Evolutionary conservation across 1,284 basidiomycete species (phyloP), one percentile per base, ranked within the genome.

Genomic region (Blastosporella zonata): DNA sequence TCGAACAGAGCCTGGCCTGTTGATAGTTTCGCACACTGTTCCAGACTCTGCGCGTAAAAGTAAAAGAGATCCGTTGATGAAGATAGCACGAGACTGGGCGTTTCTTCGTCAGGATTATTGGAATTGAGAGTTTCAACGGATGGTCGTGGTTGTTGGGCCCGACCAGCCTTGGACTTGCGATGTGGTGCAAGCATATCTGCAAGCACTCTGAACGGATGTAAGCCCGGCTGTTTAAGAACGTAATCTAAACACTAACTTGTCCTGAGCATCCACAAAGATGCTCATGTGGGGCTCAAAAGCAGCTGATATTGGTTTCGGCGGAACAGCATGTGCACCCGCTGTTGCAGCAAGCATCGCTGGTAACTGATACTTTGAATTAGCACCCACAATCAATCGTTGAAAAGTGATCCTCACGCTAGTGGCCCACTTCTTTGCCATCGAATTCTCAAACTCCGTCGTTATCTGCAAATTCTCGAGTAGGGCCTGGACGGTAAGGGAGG

Each of bases 11-110:
- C 81, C 56, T 87, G 84, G 0, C 88, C 87, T 2, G 81, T 87
- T n/a, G 90, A 88, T 1, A 93, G 67, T 59, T 88, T 91, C 1
- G 91, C 87, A 63, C 95, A 98, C 63, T 94, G 90, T 50, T 99
- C 97, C 38, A 99, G 70, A 36, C 88, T 94, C 63, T 97, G 93
- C 0, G 88, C 91, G 64, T 99, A 99, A 67, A 97, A 93, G 67
- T 96, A 96, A 72, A 99, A 99, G 29, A 99, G 72, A 62, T 99
- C 95, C 0, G 95, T 98, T 1, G 93, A 97, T 0, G 92, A 95
- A 0, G 93, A 90, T 2, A 98, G 75, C 0, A 99, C 90, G 1
- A 81, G 76, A 2, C 81, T 76, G 0, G 80, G 73, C 1, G 82
- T 69, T 15, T 75, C 71, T 10, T 78, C 75, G 17, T 77, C 75